These are phyloP conservation scores for Arachnomyces sp. DNA, from an alignment of 2,329 filamentous ascomycete genomes.

Conservation along the genomic window DNA sequence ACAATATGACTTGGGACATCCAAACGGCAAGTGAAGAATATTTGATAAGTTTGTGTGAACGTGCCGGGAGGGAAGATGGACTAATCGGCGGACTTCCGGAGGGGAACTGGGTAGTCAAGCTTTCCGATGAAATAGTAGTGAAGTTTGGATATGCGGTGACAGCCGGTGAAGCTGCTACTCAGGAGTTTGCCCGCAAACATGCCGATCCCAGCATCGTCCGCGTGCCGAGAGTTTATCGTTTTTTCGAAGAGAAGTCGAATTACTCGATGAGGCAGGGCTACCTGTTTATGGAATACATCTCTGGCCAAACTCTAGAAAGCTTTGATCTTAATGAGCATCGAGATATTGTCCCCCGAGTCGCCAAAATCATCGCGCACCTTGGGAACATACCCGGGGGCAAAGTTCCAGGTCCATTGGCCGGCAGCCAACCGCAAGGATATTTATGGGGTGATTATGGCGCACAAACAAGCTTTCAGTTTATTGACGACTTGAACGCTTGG, in stretches of 20 bases:
- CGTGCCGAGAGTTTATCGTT: slow-evolving; percentile 13
- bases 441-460: slow-evolving; percentile 12
- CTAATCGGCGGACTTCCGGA: not conserved
- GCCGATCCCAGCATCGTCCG: slow-evolving; percentile 11
- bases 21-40: no score
- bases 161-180: slow-evolving; percentile 8
- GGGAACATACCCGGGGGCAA: slow-evolving; percentile 3
- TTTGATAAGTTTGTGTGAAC: no score
- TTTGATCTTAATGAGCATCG: slow-evolving; percentile 6
- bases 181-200: slow-evolving; percentile 10
- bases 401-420: slow-evolving; percentile 11
- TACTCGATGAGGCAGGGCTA: slow-evolving; percentile 5
- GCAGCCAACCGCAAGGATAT: slow-evolving; percentile 9
- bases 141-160: slow-evolving; percentile 16
- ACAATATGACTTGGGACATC: no score
- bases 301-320: slow-evolving; percentile 8
- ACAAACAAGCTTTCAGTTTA: slow-evolving; percentile 7
- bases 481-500: slow-evolving; percentile 12
- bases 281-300: slow-evolving; percentile 13
- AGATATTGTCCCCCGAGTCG: slow-evolving; percentile 9
- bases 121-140: slow-evolving; percentile 12
- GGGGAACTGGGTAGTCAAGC: slow-evolving; percentile 8
- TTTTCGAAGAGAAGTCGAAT: slow-evolving; percentile 4
- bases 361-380: slow-evolving; percentile 10
- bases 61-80: no score